phyloP scores from a whole-genome alignment of 2,329 filamentous ascomycete genomes.

The Nothophoma quercina region DNA sequence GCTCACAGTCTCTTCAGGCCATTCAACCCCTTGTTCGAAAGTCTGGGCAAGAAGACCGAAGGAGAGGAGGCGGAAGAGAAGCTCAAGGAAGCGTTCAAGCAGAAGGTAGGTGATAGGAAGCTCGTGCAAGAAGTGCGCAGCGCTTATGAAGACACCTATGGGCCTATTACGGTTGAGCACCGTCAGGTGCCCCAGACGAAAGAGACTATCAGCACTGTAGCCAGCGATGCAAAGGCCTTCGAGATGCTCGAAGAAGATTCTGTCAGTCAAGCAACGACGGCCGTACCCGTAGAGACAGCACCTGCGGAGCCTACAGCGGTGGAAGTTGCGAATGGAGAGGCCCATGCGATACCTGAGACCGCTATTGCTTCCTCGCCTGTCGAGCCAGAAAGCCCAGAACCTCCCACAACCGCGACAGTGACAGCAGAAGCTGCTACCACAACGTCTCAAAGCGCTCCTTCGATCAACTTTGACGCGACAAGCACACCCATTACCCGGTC shows the following conservation, averaged over 20 bases:
- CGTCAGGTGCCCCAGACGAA: conserved; percentile 17
- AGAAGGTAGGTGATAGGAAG: conserved; percentile 25
- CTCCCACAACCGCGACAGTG: not conserved
- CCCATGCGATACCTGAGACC: not conserved
- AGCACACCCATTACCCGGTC: not conserved
- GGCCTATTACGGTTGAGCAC: conserved; percentile 33
- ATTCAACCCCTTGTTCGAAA: conserved; percentile 37
- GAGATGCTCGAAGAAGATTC: conserved; percentile 28
- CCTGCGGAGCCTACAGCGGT: not conserved
- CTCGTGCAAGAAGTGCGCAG: conserved; percentile 36
- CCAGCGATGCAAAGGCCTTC: conserved; percentile 6
- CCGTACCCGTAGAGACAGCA: not conserved
- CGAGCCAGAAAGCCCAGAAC: not conserved
- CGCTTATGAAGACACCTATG: conserved; percentile 40
- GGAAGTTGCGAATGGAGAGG: not conserved
- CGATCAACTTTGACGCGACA: no score
- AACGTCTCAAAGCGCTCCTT: no score
- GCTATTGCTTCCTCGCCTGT: not conserved
- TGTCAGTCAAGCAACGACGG: not conserved
- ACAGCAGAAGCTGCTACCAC: not conserved
- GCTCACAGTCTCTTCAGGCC: conserved; percentile 43
- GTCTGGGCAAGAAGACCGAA: conserved; percentile 25
- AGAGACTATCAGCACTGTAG: not conserved
- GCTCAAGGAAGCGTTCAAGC: conserved; percentile 17
- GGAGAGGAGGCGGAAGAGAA: conserved; percentile 9